Evolutionary conservation across 2,329 filamentous ascomycete species (phyloP).

Genomic region (Neofusicoccum kwambonambiense): DNA sequence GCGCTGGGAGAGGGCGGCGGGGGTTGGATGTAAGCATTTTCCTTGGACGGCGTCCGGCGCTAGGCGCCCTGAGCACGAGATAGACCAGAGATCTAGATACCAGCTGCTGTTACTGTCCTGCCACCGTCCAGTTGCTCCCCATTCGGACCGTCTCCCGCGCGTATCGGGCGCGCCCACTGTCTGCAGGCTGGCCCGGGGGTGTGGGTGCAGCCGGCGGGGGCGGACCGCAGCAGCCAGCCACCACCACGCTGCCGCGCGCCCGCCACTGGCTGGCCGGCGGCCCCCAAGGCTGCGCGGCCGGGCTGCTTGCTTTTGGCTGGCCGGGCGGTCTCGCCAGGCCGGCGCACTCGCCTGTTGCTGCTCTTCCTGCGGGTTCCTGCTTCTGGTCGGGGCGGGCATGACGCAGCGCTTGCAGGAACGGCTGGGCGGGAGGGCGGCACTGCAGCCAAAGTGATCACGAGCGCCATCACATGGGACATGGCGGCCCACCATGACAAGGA

Average conservation of each 20-base stretch:
- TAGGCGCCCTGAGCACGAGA: background rate
- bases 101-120: background rate
- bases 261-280: background rate
- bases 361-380: slow-evolving; percentile 14
- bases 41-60: slow-evolving; percentile 9
- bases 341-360: background rate
- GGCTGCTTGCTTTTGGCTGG: background rate
- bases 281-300: slow-evolving; percentile 3
- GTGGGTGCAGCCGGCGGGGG: background rate
- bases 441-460: slow-evolving; percentile 5
- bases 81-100: slow-evolving; percentile 15
- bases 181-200: background rate
- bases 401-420: slow-evolving; percentile 15
- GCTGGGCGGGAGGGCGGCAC: slow-evolving; percentile 11
- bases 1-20: too few species aligned
- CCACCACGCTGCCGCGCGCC: background rate
- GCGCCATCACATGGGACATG: slow-evolving; percentile 9
- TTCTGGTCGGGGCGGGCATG: slow-evolving; percentile 7
- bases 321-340: background rate
- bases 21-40: slow-evolving; percentile 2
- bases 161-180: background rate
- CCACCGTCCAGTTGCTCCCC: background rate
- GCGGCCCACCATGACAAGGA: slow-evolving; percentile 11
- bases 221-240: slow-evolving; percentile 15
- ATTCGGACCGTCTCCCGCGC: slow-evolving; percentile 6